Conservation (phyloP, 805 yeast genomes). For the Pichia thaimueangensis region DNA sequence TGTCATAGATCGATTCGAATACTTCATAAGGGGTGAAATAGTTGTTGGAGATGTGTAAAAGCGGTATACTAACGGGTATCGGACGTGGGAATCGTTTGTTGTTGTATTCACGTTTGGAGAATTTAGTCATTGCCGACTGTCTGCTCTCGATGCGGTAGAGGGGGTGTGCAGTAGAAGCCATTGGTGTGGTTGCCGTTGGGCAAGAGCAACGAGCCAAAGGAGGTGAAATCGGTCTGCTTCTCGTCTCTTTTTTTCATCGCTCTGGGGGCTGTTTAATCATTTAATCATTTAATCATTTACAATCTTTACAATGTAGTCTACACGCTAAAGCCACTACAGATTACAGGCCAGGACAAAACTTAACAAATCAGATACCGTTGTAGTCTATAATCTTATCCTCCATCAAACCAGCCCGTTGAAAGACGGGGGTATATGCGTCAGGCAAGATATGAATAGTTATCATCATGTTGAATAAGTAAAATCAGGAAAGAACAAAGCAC, state of each 20-base stretch:
- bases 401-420: constrained; percentile 19
- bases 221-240: no score
- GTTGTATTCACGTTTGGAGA: constrained; percentile 3
- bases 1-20: constrained; percentile 6
- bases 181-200: no score
- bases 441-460: constrained; percentile 14
- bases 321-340: background rate
- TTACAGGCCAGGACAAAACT: background rate
- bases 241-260: no score
- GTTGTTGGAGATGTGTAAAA: constrained; percentile 6
- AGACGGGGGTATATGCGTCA: constrained; percentile 20
- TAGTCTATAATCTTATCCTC: constrained; percentile 26
- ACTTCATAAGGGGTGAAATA: constrained; percentile 8
- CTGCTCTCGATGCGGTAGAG: no score
- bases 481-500: background rate
- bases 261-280: no score
- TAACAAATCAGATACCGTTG: constrained; percentile 36
- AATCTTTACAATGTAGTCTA: no score
- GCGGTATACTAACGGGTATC: constrained; percentile 8
- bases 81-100: constrained; percentile 12
- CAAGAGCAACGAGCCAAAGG: no score
- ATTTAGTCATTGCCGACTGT: constrained; percentile 7
- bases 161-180: no score
- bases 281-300: no score
- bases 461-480: constrained; percentile 11